A percentile compares a stretch with the other conserved stretches of the same genome.
Conservation (phyloP, 2,329 filamentous ascomycete genomes). For the Scedosporium minutisporum region DNA sequence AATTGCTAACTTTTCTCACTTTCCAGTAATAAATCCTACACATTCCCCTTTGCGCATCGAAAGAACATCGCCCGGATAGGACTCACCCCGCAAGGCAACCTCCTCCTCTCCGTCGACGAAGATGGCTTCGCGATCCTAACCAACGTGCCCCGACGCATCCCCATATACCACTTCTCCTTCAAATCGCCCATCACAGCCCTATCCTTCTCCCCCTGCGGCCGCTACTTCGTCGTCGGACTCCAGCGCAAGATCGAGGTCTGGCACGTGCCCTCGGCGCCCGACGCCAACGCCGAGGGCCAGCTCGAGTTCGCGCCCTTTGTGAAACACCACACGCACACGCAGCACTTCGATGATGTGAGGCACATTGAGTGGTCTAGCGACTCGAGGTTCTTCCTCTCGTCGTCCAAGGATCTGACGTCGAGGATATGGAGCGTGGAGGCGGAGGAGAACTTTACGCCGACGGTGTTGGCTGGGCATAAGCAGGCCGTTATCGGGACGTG, state of each 20-base stretch:
- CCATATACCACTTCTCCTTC: constrained; percentile 94
- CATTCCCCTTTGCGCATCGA: constrained; percentile 82
- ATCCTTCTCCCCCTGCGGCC: constrained; percentile 82
- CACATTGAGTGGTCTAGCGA: constrained; percentile 94
- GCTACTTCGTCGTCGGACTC: constrained; percentile 80
- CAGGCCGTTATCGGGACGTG: constrained; percentile 90
- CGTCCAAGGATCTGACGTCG: constrained; percentile 85
- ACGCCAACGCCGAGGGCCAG: constrained; percentile 66
- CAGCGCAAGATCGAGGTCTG: constrained; percentile 88
- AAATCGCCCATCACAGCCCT: constrained; percentile 72
- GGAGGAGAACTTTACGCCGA: constrained; percentile 82
- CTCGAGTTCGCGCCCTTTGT: constrained; percentile 95
- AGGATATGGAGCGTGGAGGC: constrained; percentile 89
- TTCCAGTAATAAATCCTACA: constrained; percentile 72
- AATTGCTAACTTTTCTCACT: background rate
- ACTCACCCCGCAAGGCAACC: constrained; percentile 80
- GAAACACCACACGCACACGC: constrained; percentile 72
- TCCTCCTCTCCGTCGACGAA: constrained; percentile 87
- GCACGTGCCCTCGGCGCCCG: constrained; percentile 87
- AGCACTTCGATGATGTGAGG: constrained; percentile 79
- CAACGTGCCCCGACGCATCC: constrained; percentile 75
- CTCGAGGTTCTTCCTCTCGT: constrained; percentile 86
- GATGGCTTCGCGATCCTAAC: constrained; percentile 90
- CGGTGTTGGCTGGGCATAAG: constrained; percentile 81
- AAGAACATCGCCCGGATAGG: constrained; percentile 86